Evolutionary conservation across 2,329 filamentous ascomycete species (phyloP).

Genomic region (Penicillium sp.): DNA sequence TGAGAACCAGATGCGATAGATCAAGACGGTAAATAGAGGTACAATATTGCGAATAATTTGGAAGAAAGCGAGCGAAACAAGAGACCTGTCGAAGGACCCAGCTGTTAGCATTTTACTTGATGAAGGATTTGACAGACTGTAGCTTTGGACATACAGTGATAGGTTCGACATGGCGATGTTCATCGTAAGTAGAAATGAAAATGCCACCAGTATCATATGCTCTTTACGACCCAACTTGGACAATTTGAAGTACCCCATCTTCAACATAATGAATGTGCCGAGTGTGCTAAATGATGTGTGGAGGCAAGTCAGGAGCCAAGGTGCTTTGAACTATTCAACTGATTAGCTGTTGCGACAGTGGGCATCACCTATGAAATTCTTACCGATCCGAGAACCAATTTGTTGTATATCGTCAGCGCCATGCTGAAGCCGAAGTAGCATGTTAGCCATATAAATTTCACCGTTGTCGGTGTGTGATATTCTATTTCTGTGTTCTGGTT

Average conservation of each 20-base stretch:
- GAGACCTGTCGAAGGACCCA: constrained; percentile 12
- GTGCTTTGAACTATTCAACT: constrained; percentile 21
- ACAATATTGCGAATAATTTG: constrained; percentile 28
- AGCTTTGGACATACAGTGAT: constrained; percentile 17
- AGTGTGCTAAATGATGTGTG: constrained; percentile 22
- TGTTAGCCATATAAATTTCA: constrained; percentile 25
- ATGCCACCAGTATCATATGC: constrained; percentile 24
- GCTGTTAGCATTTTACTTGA: background rate
- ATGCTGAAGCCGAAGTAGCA: constrained; percentile 27
- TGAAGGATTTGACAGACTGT: background rate
- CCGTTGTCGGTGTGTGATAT: constrained; percentile 24
- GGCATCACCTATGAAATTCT: background rate
- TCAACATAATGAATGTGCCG: constrained; percentile 23
- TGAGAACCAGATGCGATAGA: constrained; percentile 25
- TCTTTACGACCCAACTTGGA: constrained; percentile 20
- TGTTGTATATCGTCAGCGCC: constrained; percentile 27
- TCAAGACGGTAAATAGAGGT: constrained; percentile 25
- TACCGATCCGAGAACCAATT: constrained; percentile 26
- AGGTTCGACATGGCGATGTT: constrained; percentile 28
- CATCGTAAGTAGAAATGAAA: constrained; percentile 24
- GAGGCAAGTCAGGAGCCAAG: constrained; percentile 25
- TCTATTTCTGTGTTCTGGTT: constrained; percentile 16
- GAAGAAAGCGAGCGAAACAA: constrained; percentile 27
- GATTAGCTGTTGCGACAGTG: background rate
- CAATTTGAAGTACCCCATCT: constrained; percentile 25